These are phyloP conservation scores for Wakefieldia striispora DNA, from an alignment of 768 basidiomycete species.

Conservation along the genomic window DNA sequence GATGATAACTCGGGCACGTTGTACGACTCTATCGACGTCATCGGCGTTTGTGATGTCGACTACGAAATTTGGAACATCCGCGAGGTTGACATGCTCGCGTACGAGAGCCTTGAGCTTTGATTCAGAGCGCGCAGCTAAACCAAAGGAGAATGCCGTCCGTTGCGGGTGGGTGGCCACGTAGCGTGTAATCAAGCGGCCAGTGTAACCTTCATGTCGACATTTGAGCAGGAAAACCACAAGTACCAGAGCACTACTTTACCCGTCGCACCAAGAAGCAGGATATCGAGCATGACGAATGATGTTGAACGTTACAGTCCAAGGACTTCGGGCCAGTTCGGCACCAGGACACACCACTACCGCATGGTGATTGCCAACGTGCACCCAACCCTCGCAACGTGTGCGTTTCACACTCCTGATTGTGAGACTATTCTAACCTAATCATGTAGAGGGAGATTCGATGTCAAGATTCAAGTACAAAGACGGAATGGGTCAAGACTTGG, in stretches of 20 bases:
- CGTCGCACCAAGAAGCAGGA: constrained; percentile 73
- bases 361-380: neutral
- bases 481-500: neutral
- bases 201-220: constrained; percentile 46
- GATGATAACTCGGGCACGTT: constrained; percentile 62
- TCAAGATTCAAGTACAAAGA: neutral
- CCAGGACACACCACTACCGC: constrained; percentile 4
- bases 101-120: constrained; percentile 56
- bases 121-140: constrained; percentile 66
- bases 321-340: constrained; percentile 5
- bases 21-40: constrained; percentile 58
- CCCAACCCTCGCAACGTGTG: constrained; percentile 11
- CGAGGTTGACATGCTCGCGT: constrained; percentile 40
- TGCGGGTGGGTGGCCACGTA: constrained; percentile 70
- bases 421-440: neutral
- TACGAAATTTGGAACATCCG: constrained; percentile 44
- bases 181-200: constrained; percentile 63
- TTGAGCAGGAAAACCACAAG: constrained; percentile 11
- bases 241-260: constrained; percentile 27
- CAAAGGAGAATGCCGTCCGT: constrained; percentile 57
- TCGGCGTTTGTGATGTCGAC: constrained; percentile 58
- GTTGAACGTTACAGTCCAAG: constrained; percentile 10
- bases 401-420: constrained; percentile 6
- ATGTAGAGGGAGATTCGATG: neutral
- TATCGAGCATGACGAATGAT: constrained; percentile 41